These are phyloP conservation scores for Tulasnella sp. DNA, from an alignment of 768 basidiomycete species.

Conservation along the genomic window DNA sequence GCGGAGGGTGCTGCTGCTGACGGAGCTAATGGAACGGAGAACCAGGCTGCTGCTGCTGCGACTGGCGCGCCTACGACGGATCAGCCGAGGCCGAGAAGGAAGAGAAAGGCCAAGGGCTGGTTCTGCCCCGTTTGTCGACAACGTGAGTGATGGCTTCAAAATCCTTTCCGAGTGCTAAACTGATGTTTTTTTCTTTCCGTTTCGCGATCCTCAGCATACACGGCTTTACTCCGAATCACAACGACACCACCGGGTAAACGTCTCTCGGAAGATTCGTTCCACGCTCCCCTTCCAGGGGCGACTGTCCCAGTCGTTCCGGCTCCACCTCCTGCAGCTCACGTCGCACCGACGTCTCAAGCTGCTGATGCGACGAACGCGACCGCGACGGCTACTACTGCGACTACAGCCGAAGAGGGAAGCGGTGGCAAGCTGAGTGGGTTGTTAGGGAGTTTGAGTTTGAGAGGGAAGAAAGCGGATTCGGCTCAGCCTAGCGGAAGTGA, in stretches of 20 bases:
- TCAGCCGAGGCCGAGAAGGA: conserved; percentile 38
- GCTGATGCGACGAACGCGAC: background rate
- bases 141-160: conserved; percentile 47
- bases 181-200: background rate
- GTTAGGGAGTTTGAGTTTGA: background rate
- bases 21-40: background rate
- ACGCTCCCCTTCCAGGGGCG: background rate
- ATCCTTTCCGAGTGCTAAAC: background rate
- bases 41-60: conserved; percentile 10
- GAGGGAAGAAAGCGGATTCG: background rate
- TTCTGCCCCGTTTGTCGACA: conserved; percentile 94
- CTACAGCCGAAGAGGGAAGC: background rate
- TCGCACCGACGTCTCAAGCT: background rate
- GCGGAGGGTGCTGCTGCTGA: conserved; percentile 24
- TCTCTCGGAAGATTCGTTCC: conserved; percentile 16
- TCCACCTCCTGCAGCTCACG: background rate
- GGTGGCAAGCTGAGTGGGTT: background rate
- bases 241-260: conserved; percentile 44
- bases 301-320: background rate
- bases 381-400: background rate
- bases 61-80: conserved; percentile 25
- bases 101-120: conserved; percentile 94
- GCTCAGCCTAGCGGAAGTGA: too few relatives aligned
- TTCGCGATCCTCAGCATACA: conserved; percentile 64
- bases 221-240: conserved; percentile 76